Conservation (phyloP, 805 yeast genomes). For the Kuraishia molischiana region DNA sequence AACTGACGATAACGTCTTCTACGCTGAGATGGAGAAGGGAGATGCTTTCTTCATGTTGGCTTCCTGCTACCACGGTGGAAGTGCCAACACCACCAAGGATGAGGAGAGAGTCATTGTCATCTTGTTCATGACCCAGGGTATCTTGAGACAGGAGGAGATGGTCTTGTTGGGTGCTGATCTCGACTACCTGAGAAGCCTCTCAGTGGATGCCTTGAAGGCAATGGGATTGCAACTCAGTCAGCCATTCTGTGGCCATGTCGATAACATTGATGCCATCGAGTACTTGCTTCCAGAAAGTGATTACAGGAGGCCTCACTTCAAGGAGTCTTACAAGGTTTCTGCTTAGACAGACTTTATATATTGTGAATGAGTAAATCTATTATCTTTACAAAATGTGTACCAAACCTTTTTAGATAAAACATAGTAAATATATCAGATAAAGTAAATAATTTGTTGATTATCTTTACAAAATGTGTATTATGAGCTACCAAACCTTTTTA, state of each 20-base stretch:
- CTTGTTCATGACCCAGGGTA: constrained; percentile 15
- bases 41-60: constrained; percentile 17
- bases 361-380: neutral
- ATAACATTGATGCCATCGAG: constrained; percentile 4
- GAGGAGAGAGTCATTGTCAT: constrained; percentile 13
- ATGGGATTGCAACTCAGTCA: constrained; percentile 7
- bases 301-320: neutral
- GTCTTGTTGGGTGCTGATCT: constrained; percentile 12
- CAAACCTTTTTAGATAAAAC: too few species aligned
- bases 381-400: neutral
- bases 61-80: constrained; percentile 18
- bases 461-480: too few species aligned
- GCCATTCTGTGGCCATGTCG: constrained; percentile 12
- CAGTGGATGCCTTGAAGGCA: constrained; percentile 6
- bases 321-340: neutral
- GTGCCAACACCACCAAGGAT: constrained; percentile 12
- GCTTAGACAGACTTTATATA: neutral
- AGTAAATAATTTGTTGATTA: neutral
- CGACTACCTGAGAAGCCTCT: constrained; percentile 8
- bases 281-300: neutral
- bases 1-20: constrained; percentile 10
- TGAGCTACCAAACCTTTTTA: too few species aligned
- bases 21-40: constrained; percentile 17
- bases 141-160: constrained; percentile 18
- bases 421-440: too few species aligned